phyloP scores from a whole-genome alignment of 1,284 basidiomycete genomes.

The Puccinia polysora region DNA sequence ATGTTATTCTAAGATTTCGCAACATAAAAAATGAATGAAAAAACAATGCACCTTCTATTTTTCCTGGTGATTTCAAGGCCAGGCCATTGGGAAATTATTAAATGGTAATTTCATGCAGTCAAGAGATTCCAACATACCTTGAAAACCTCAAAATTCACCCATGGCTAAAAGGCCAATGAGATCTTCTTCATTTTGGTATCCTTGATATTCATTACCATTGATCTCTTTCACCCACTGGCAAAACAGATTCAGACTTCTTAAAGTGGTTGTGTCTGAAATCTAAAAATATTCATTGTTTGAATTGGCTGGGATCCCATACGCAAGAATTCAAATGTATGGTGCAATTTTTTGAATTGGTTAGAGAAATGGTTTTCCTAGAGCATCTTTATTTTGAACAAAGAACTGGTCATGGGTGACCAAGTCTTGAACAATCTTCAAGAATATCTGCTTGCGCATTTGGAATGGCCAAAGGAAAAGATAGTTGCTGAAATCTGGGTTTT shows the following conservation, averaged over 20 bases:
- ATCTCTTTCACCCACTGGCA: neutral
- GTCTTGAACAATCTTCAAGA: neutral
- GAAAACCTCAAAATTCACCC: neutral
- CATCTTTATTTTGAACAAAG: neutral
- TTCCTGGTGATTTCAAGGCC: neutral
- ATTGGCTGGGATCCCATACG: neutral
- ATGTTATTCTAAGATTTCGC: neutral
- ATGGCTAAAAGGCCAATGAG: neutral
- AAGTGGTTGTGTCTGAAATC: neutral
- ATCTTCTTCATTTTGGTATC: neutral
- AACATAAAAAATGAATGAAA: neutral
- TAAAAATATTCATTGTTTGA: neutral
- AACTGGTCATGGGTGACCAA: neutral
- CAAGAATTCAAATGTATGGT: neutral
- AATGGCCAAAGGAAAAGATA: neutral
- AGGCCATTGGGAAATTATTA: slow-evolving; percentile 1
- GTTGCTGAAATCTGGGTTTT: neutral
- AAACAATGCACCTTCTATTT: neutral
- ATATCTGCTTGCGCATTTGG: neutral
- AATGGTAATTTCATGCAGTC: slow-evolving; percentile 15
- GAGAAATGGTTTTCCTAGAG: neutral
- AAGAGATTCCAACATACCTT: slow-evolving; percentile 2
- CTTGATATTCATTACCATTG: neutral
- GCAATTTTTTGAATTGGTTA: neutral
- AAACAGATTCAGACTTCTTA: neutral